Percentiles rank a stretch among this genome's conserved stretches.
Conservation (phyloP, 192 early-diverging fungal species). For the Mortierella claussenii region DNA sequence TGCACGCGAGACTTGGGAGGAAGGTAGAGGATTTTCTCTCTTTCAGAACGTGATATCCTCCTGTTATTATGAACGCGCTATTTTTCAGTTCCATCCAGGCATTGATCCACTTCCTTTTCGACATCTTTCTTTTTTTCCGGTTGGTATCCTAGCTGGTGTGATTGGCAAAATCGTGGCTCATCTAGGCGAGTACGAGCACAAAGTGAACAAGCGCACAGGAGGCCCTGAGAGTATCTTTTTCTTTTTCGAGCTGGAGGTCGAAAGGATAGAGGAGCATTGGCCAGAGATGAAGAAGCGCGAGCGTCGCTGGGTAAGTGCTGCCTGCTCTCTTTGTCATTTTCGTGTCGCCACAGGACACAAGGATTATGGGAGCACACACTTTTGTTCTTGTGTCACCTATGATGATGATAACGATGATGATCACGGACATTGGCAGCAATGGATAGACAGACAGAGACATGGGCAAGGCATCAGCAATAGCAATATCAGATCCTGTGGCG, state of each 20-base stretch:
- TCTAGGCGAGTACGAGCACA: slow-evolving; percentile 62
- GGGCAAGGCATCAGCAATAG: no score
- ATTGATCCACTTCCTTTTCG: no score
- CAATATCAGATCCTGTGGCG: no score
- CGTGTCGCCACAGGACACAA: no score
- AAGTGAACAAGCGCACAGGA: slow-evolving; percentile 52
- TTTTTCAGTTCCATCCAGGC: no score
- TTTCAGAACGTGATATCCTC: not conserved
- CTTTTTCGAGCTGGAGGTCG: slow-evolving; percentile 68
- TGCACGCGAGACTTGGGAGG: slow-evolving; percentile 71
- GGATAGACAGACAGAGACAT: no score
- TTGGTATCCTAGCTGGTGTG: slow-evolving; percentile 60
- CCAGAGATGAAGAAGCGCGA: slow-evolving; percentile 63
- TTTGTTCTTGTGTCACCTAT: no score
- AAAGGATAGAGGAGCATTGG: slow-evolving; percentile 61
- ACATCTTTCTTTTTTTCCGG: no score
- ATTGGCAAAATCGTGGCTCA: slow-evolving; percentile 60
- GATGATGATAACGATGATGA: no score
- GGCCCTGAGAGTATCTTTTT: slow-evolving; percentile 53
- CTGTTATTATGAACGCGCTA: no score
- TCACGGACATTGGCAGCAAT: no score
- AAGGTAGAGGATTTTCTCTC: slow-evolving; percentile 50
- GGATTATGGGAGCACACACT: no score
- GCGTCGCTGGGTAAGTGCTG: slow-evolving; percentile 60
- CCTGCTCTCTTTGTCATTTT: not conserved